phyloP scores from a whole-genome alignment of 1,284 basidiomycete genomes.

The Singerocomus inundabilis region DNA sequence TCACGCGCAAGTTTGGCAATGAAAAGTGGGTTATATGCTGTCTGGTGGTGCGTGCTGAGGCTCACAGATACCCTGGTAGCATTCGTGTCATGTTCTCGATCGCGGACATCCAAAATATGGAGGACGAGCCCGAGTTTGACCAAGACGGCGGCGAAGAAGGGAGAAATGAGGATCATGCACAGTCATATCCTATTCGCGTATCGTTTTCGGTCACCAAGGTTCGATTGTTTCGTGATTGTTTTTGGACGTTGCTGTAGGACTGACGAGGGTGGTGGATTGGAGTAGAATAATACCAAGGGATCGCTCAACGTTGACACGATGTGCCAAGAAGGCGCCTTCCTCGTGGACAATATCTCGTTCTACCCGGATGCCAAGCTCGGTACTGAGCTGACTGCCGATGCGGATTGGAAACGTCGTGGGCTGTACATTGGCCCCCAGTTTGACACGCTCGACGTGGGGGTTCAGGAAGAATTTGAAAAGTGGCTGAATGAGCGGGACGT shows the following conservation, averaged over 20 bases:
- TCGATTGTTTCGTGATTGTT: slow-evolving; percentile 5
- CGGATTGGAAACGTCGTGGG: slow-evolving; percentile 90
- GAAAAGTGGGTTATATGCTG: slow-evolving; percentile 64
- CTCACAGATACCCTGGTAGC: slow-evolving; percentile 38
- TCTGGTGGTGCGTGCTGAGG: not conserved
- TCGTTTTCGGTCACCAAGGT: slow-evolving; percentile 87
- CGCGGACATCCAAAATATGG: slow-evolving; percentile 62
- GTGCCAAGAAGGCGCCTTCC: slow-evolving; percentile 81
- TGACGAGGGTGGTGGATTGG: slow-evolving; percentile 3
- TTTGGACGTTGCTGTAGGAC: not conserved
- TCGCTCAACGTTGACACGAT: slow-evolving; percentile 80
- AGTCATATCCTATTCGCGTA: slow-evolving; percentile 70
- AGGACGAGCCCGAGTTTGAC: slow-evolving; percentile 46
- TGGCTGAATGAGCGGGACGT: slow-evolving; percentile 64
- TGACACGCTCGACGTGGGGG: slow-evolving; percentile 82
- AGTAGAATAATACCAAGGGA: slow-evolving; percentile 49
- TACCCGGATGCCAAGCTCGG: slow-evolving; percentile 76
- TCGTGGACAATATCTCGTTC: slow-evolving; percentile 88
- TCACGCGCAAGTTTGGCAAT: slow-evolving; percentile 86
- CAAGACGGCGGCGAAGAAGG: slow-evolving; percentile 38
- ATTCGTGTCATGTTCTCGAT: slow-evolving; percentile 84
- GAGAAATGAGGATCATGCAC: slow-evolving; percentile 40
- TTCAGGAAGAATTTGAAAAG: slow-evolving; percentile 56
- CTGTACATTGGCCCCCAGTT: slow-evolving; percentile 94
- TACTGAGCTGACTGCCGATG: slow-evolving; percentile 80